A percentile compares a stretch with the other conserved stretches of the same genome.
Evolutionary conservation across 202 grass and related monocot genomes (phyloP).

Genomic region (Elaeis oleifera): DNA sequence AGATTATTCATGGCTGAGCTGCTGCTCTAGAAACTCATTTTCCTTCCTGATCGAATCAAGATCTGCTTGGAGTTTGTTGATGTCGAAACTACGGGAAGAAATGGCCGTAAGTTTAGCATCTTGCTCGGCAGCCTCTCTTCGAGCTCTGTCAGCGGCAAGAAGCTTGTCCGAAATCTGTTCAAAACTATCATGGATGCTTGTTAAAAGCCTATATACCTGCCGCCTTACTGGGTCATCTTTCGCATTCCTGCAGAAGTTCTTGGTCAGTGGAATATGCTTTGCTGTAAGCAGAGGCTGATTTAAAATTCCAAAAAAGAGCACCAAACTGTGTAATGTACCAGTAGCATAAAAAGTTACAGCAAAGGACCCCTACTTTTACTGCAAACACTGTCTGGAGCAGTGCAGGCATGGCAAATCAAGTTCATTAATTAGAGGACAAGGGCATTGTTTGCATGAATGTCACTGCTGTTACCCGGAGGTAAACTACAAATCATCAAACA

Average conservation of each 20-base stretch:
- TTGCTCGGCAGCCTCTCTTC: constrained; percentile 4
- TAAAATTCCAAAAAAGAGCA: too few species aligned
- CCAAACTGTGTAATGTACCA: too few species aligned
- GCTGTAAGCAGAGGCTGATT: too few species aligned
- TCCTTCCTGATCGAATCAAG: constrained; percentile 17
- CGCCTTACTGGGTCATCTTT: constrained; percentile 13
- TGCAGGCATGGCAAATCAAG: too few species aligned
- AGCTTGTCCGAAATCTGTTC: constrained; percentile 11
- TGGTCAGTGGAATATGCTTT: too few species aligned
- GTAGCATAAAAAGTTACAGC: too few species aligned
- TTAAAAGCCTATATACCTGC: constrained; percentile 15
- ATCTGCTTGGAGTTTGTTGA: constrained; percentile 12
- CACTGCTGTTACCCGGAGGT: too few species aligned
- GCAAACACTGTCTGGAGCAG: too few species aligned
- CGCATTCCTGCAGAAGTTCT: neutral
- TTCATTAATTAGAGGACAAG: too few species aligned
- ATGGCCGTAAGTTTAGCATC: constrained; percentile 16
- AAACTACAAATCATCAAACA: too few species aligned
- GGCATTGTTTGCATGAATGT: too few species aligned
- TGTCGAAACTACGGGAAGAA: constrained; percentile 12
- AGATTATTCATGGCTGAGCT: neutral
- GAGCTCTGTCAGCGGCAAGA: constrained; percentile 8
- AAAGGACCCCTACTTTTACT: too few species aligned
- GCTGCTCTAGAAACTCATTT: constrained; percentile 15
- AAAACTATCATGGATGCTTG: constrained; percentile 13